phyloP scores from a whole-genome alignment of 2,329 filamentous ascomycete genomes.

The Colletotrichum scovillei region DNA sequence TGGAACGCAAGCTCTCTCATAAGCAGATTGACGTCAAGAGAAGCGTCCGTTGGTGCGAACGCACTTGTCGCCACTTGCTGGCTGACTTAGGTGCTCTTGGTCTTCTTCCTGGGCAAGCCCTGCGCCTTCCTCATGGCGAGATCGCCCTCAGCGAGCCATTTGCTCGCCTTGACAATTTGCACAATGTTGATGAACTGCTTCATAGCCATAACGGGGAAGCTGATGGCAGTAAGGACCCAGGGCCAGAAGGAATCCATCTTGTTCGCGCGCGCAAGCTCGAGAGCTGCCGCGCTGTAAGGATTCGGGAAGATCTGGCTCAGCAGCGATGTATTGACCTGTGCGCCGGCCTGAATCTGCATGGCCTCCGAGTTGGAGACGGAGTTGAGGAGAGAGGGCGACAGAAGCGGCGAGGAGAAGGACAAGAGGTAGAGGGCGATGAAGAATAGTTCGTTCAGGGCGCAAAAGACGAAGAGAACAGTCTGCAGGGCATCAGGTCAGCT shows the following conservation, averaged over 20 bases:
- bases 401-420: constrained; percentile 90
- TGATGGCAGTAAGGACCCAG: constrained; percentile 81
- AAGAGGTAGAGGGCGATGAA: constrained; percentile 98
- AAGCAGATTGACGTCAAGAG: not conserved
- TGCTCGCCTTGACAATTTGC: constrained; percentile 92
- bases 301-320: constrained; percentile 84
- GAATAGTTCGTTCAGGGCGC: constrained; percentile 92
- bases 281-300: constrained; percentile 90
- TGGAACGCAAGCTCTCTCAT: not conserved
- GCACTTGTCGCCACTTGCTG: not conserved
- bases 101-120: constrained; percentile 63
- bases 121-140: constrained; percentile 67
- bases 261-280: constrained; percentile 93
- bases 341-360: constrained; percentile 70
- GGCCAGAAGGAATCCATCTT: constrained; percentile 81
- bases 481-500: constrained; percentile 51
- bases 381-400: constrained; percentile 85
- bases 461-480: constrained; percentile 92
- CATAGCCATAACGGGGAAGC: constrained; percentile 85
- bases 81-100: constrained; percentile 19
- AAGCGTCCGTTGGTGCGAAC: not conserved
- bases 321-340: constrained; percentile 75
- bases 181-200: constrained; percentile 97
- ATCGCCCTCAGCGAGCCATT: constrained; percentile 94
- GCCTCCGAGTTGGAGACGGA: constrained; percentile 65